phyloP scores from a whole-genome alignment of 768 basidiomycete species.

The Boletus subcaerulescens region DNA sequence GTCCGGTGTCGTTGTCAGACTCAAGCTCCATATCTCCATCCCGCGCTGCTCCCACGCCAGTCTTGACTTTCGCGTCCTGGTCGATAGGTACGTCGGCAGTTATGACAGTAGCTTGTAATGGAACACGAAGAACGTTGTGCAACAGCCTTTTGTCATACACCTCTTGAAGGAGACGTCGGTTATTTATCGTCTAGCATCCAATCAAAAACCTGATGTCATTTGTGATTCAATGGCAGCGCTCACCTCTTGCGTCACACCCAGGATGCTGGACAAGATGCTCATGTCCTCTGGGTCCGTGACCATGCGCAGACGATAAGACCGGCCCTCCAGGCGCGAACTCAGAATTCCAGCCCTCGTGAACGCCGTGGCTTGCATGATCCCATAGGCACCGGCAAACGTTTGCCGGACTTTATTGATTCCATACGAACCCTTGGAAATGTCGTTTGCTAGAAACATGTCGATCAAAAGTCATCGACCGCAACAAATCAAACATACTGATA shows the following conservation, averaged over 20 bases:
- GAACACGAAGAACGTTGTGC: constrained; percentile 56
- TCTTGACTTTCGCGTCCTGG: constrained; percentile 9
- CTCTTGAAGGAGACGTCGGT: constrained; percentile 66
- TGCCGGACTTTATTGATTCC: constrained; percentile 77
- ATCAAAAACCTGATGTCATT: constrained; percentile 2
- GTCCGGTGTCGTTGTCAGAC: constrained; percentile 20
- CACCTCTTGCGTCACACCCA: constrained; percentile 85
- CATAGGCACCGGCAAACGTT: constrained; percentile 79
- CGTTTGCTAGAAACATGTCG: constrained; percentile 61
- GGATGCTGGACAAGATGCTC: constrained; percentile 76
- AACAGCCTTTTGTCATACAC: constrained; percentile 58
- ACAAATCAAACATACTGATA: constrained; percentile 53
- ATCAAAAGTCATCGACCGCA: background rate
- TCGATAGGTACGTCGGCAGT: constrained; percentile 20
- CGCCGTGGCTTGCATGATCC: constrained; percentile 73
- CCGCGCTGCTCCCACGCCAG: constrained; percentile 39
- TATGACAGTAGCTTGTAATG: constrained; percentile 15
- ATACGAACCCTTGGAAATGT: constrained; percentile 88
- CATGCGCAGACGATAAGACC: constrained; percentile 43
- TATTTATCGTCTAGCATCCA: constrained; percentile 60
- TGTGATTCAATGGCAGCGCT: constrained; percentile 11
- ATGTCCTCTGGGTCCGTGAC: constrained; percentile 55
- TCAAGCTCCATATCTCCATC: constrained; percentile 35
- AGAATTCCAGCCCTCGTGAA: constrained; percentile 64
- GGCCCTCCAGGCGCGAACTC: constrained; percentile 51